Evolutionary conservation across 2,329 filamentous ascomycete species (phyloP).

Genomic region (Magnaporthiopsis incrustans): DNA sequence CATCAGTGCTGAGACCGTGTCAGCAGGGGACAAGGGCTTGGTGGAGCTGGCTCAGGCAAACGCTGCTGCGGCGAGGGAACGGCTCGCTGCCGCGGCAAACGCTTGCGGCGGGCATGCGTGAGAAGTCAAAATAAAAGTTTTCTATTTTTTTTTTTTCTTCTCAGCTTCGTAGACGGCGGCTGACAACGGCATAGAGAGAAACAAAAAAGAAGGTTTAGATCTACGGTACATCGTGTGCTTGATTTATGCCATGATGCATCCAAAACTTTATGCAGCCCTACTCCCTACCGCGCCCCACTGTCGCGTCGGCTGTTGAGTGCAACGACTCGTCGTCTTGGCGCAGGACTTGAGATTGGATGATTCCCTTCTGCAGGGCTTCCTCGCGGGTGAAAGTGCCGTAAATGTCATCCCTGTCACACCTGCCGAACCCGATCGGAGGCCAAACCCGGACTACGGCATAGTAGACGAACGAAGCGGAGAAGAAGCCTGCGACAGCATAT

Average conservation of each 20-base stretch:
- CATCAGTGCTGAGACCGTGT: background rate
- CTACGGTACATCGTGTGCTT: background rate
- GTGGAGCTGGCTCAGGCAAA: background rate
- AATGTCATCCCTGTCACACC: slow-evolving; percentile 33
- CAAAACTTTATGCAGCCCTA: background rate
- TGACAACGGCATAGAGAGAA: background rate
- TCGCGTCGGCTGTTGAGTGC: background rate
- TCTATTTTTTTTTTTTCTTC: too few species aligned
- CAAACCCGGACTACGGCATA: slow-evolving; percentile 26
- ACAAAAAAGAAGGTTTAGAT: background rate
- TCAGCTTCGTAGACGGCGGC: background rate
- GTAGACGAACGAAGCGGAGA: slow-evolving; percentile 4
- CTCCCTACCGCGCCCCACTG: background rate
- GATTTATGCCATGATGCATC: background rate
- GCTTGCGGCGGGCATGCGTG: background rate
- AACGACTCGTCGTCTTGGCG: background rate
- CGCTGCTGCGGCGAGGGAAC: background rate
- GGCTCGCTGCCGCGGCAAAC: background rate
- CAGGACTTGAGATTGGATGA: background rate
- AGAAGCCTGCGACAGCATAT: slow-evolving; percentile 1
- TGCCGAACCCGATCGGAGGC: slow-evolving; percentile 30
- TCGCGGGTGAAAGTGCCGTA: slow-evolving; percentile 35
- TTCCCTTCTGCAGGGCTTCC: slow-evolving; percentile 24
- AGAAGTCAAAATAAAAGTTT: background rate
- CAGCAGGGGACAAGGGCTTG: background rate